Conservation (phyloP, 805 yeast species). For the Kuraishia cidri region DNA sequence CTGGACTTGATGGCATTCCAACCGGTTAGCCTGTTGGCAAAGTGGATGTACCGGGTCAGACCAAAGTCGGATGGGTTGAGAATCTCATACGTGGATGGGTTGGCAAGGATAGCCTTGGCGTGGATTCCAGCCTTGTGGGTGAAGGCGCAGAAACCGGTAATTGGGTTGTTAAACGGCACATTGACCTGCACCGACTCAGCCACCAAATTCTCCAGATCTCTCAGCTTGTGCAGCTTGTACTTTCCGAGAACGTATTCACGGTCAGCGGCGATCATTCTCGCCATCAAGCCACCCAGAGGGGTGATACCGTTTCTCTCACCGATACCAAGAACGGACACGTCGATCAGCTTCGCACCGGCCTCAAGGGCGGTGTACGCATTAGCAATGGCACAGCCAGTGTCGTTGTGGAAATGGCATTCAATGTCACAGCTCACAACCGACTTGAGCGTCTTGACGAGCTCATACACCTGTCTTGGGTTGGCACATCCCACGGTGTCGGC, state of each 20-base stretch:
- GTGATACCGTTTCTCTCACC: slow-evolving; percentile 99
- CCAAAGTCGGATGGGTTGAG: slow-evolving; percentile 94
- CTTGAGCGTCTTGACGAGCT: slow-evolving; percentile 86
- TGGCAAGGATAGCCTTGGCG: slow-evolving; percentile 96
- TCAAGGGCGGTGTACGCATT: slow-evolving; percentile 97
- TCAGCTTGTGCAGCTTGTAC: slow-evolving; percentile 89
- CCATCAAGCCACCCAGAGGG: slow-evolving; percentile 97
- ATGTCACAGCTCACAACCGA: slow-evolving; percentile 94
- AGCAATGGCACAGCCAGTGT: slow-evolving; percentile 98
- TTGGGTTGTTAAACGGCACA: slow-evolving; percentile 96
- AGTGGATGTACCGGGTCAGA: slow-evolving; percentile 91
- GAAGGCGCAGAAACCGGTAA: slow-evolving; percentile 98
- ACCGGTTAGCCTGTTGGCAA: slow-evolving; percentile 96
- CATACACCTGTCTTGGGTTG: slow-evolving; percentile 98
- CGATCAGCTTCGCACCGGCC: slow-evolving; percentile 94
- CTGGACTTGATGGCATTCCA: slow-evolving; percentile 99
- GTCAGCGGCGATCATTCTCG: slow-evolving; percentile 98
- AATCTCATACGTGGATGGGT: slow-evolving; percentile 98
- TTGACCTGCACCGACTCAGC: slow-evolving; percentile 97
- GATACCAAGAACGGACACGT: slow-evolving; percentile 92
- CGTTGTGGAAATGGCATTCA: slow-evolving; percentile 98
- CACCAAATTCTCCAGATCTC: slow-evolving; percentile 92
- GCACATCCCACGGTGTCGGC: slow-evolving; percentile 99
- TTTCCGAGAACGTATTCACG: slow-evolving; percentile 91
- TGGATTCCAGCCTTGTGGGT: slow-evolving; percentile 99